Evolutionary conservation across 73 alveolate genomes (phyloP).

Genomic region (Blepharisma stoltei): DNA sequence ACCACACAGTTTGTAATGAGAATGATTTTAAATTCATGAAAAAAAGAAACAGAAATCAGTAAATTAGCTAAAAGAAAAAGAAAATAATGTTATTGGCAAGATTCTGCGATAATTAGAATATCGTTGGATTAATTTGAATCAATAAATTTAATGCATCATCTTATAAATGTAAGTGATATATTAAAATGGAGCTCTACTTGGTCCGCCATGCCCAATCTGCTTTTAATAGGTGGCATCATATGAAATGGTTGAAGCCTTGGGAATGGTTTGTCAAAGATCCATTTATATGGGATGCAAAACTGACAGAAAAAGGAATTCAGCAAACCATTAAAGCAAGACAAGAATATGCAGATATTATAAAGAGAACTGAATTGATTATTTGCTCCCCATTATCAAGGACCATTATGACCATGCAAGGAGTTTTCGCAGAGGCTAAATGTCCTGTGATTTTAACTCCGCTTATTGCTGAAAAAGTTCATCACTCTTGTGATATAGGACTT

Average conservation of each 20-base stretch:
- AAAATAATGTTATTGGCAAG: too few relatives aligned
- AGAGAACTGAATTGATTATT: background rate
- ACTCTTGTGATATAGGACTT: slow-evolving; percentile 3
- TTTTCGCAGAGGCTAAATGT: slow-evolving; percentile 4
- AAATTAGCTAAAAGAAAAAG: too few relatives aligned
- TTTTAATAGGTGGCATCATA: background rate
- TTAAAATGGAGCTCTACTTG: slow-evolving; percentile 12
- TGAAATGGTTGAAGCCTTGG: background rate
- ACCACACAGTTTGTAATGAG: too few relatives aligned
- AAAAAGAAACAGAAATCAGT: too few relatives aligned
- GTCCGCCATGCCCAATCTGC: slow-evolving; percentile 25
- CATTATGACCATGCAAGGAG: slow-evolving; percentile 3
- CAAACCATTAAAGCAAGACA: background rate
- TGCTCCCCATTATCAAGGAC: slow-evolving; percentile 22
- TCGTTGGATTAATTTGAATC: background rate
- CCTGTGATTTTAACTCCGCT: slow-evolving; percentile 11
- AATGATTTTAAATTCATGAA: too few relatives aligned
- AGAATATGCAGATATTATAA: background rate
- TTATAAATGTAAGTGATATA: background rate
- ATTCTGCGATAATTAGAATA: too few relatives aligned
- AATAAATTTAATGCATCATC: background rate
- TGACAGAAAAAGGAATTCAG: background rate
- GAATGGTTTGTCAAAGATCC: slow-evolving; percentile 16
- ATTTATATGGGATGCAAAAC: background rate
- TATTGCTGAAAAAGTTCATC: background rate